Percentiles rank a stretch among this genome's conserved stretches.
phyloP scores from a whole-genome alignment of 352 stramenopile genomes.

The Phytophthora gonapodyides region DNA sequence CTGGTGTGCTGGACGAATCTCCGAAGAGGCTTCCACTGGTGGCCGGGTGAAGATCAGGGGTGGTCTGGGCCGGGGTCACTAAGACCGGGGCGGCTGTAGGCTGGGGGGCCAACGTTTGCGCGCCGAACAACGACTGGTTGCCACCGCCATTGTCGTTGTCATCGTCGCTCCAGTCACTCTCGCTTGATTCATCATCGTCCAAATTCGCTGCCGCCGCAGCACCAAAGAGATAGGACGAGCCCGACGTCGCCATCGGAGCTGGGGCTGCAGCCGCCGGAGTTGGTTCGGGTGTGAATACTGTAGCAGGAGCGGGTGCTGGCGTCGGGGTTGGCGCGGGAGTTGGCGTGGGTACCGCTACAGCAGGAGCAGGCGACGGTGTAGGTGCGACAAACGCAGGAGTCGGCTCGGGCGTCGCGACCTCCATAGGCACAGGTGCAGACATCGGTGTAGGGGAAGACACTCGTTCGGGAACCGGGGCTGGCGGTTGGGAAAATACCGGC shows the following conservation, averaged over 20 bases:
- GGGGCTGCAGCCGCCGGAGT: constrained; percentile 2
- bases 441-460: not conserved
- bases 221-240: constrained; percentile 46
- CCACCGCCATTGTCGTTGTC: constrained; percentile 31
- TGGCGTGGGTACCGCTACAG: constrained; percentile 1
- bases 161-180: constrained; percentile 75
- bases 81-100: constrained; percentile 23
- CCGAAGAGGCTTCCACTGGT: constrained; percentile 39
- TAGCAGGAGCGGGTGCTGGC: no score
- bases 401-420: not conserved
- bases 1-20: constrained; percentile 22
- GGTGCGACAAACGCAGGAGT: constrained; percentile 1
- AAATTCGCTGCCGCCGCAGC: constrained; percentile 19
- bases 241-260: constrained; percentile 13
- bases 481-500: constrained; percentile 12
- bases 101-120: constrained; percentile 23
- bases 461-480: constrained; percentile 13
- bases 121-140: constrained; percentile 47
- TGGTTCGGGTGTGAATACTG: not conserved
- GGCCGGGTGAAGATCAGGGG: constrained; percentile 29
- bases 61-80: constrained; percentile 28
- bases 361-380: constrained; percentile 3
- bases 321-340: constrained; percentile 8
- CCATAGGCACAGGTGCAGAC: constrained; percentile 22
- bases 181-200: constrained; percentile 58